A percentile compares a stretch with the other conserved stretches of the same genome.
These are phyloP conservation scores for Aschersonia sp. DNA, from an alignment of 2,329 filamentous ascomycete genomes.

Conservation along the genomic window DNA sequence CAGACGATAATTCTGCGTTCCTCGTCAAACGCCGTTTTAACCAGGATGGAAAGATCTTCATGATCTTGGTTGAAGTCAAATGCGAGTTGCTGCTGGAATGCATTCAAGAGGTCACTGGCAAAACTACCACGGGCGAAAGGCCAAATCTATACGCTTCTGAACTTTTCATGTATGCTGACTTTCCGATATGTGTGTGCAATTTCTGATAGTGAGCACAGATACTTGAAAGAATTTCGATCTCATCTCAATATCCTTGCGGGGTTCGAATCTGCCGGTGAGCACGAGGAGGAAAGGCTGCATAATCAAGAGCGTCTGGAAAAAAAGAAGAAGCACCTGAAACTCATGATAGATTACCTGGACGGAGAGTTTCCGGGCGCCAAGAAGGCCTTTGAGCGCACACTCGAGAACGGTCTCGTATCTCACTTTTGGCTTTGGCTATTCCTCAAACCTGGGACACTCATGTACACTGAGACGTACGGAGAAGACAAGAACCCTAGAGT, in stretches of 20 bases:
- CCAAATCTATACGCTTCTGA: conserved; percentile 60
- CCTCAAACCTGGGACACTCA: conserved; percentile 75
- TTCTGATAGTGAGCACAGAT: conserved; percentile 20
- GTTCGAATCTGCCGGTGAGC: conserved; percentile 29
- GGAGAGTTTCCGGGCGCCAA: conserved; percentile 68
- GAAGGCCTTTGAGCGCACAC: conserved; percentile 63
- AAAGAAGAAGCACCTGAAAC: conserved; percentile 52
- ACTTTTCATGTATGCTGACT: conserved; percentile 40
- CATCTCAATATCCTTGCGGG: conserved; percentile 51
- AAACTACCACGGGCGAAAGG: conserved; percentile 32
- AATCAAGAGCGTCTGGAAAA: conserved; percentile 39
- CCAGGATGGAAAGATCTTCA: conserved; percentile 65
- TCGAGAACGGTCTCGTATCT: conserved; percentile 72
- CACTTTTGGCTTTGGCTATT: conserved; percentile 70
- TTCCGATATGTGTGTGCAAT: too few species aligned
- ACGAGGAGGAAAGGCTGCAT: conserved; percentile 46
- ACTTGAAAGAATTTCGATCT: conserved; percentile 62
- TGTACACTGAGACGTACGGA: conserved; percentile 65
- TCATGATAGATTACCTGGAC: conserved; percentile 64
- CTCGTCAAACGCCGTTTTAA: conserved; percentile 72
- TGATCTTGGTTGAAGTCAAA: conserved; percentile 69
- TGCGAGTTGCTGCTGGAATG: conserved; percentile 64
- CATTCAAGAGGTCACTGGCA: conserved; percentile 23
- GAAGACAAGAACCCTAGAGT: conserved; percentile 62
- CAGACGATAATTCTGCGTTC: conserved; percentile 71